Base-by-base conservation (phyloP, 2,329 filamentous ascomycete genomes). In the Tolypocladium nubicola region DNA sequence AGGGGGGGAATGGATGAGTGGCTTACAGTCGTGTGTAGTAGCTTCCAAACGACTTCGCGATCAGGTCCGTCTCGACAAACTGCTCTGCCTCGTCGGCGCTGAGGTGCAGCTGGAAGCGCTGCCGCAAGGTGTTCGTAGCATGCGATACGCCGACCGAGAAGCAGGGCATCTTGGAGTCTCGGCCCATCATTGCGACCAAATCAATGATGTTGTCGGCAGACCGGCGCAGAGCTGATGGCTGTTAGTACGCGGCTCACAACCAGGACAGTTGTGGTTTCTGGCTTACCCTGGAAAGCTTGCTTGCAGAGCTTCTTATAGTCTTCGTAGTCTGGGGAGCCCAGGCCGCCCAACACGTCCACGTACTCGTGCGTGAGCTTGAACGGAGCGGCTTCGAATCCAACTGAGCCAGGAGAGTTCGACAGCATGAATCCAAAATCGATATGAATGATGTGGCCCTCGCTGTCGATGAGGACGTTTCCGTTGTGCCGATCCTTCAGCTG, bases 361-460 rank as follows among this genome's bases (percentile, higher is more conserved):
- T 94, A 94, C 67, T 94, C 89, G 62, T 91, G 84, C 1, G 89
- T 92, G 33, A 94, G 77, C 75, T 94, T 94, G 73, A 94, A 94
- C 1, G 89, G 89, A 5, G 89, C 89, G 16, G 89, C 89, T 73
- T 94, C 89, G 65, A 94, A 94, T 2, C 88, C 89, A 67, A 94
- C 89, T 10, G 85, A 88, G 0, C 89, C 89, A 0, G 89, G 89
- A 1, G 88, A 91, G 70, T 94, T 94, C 52, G 88, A 92, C 39
- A 94, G 77, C 88, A 94, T 93, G 70, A 94, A 94, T 57, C 89
- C 89, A 70, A 94, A 94, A 71, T 94, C 89, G 60, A 94, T 94
- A 68, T 94, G 89, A 60, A 94, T 85, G 57, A 93, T 91, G 68
- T 94, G 89, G 11, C 89, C 89, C 69, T 90, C 86, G 65, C 88